Conservation (phyloP, 345 rosid species). For the Conringia planisiliqua region DNA sequence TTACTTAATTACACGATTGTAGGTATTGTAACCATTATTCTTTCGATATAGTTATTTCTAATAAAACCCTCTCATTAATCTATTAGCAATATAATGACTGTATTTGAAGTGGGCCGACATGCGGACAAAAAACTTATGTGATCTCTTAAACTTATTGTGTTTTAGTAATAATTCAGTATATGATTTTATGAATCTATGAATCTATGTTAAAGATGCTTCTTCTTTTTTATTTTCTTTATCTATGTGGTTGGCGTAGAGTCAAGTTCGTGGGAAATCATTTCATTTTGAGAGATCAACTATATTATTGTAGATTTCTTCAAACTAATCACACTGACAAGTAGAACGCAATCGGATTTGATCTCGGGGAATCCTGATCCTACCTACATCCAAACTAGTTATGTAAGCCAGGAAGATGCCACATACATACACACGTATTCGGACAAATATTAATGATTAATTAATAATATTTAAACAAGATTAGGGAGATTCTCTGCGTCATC, state of each 20-base stretch:
- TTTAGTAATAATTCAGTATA: neutral
- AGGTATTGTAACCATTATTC: neutral
- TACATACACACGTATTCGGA: constrained; percentile 19
- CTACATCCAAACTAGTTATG: constrained; percentile 20
- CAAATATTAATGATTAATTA: constrained; percentile 9
- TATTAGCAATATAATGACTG: neutral
- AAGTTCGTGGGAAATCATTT: constrained; percentile 9
- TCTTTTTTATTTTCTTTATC: neutral
- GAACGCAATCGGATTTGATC: constrained; percentile 23
- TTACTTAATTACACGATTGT: neutral
- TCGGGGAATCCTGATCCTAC: constrained; percentile 27
- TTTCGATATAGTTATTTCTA: neutral
- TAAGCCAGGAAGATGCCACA: constrained; percentile 23
- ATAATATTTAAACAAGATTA: constrained; percentile 12
- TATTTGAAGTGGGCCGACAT: neutral
- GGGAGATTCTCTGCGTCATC: constrained; percentile 25
- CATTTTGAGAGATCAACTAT: constrained; percentile 2
- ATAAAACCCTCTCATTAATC: neutral
- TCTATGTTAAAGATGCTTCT: neutral
- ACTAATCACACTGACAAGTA: constrained; percentile 18
- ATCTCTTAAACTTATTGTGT: neutral
- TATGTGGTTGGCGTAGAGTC: constrained; percentile 12
- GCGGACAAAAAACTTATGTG: neutral
- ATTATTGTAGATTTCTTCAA: constrained; percentile 11
- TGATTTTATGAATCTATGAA: neutral